A percentile compares a stretch with the other conserved stretches of the same genome.
Evolutionary conservation across 2,329 filamentous ascomycete genomes (phyloP).

Genomic region (Colletotrichum sansevieriae): DNA sequence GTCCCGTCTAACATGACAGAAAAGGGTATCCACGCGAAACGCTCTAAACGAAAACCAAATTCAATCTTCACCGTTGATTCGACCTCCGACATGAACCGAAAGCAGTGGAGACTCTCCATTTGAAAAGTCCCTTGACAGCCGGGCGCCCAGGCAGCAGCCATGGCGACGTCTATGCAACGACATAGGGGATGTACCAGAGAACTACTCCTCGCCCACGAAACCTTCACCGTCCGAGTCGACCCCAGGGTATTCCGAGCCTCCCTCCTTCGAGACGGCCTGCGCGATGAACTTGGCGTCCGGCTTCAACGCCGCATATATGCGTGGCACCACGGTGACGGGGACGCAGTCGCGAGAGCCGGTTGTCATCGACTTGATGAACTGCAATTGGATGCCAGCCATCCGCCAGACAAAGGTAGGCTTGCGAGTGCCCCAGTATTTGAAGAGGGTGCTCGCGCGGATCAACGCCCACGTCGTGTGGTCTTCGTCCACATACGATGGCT

Average conservation of each 20-base stretch:
- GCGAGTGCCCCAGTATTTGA: conserved; percentile 52
- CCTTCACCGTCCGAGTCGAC: conserved; percentile 33
- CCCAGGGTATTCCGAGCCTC: conserved; percentile 20
- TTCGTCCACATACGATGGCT: conserved; percentile 47
- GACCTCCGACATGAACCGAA: not conserved
- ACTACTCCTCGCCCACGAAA: conserved; percentile 13
- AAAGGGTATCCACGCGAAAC: conserved; percentile 12
- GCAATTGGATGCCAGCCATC: conserved; percentile 63
- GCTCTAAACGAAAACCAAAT: not conserved
- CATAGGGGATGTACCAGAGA: not conserved
- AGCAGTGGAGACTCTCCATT: no score
- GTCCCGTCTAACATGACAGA: not conserved
- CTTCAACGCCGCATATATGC: conserved; percentile 52
- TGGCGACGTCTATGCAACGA: conserved; percentile 14
- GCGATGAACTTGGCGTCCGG: conserved; percentile 51
- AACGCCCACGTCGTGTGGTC: conserved; percentile 56
- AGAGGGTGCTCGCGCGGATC: conserved; percentile 64
- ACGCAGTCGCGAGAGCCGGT: conserved; percentile 40
- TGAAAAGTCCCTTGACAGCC: not conserved
- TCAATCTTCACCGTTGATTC: not conserved
- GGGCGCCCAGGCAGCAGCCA: not conserved
- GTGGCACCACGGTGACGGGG: conserved; percentile 51
- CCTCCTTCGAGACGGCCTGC: conserved; percentile 42
- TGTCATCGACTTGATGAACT: conserved; percentile 58
- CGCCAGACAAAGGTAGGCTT: conserved; percentile 57